These are phyloP conservation scores for Drechmeria coniospora DNA, from an alignment of 2,329 filamentous ascomycete genomes.

Conservation along the genomic window DNA sequence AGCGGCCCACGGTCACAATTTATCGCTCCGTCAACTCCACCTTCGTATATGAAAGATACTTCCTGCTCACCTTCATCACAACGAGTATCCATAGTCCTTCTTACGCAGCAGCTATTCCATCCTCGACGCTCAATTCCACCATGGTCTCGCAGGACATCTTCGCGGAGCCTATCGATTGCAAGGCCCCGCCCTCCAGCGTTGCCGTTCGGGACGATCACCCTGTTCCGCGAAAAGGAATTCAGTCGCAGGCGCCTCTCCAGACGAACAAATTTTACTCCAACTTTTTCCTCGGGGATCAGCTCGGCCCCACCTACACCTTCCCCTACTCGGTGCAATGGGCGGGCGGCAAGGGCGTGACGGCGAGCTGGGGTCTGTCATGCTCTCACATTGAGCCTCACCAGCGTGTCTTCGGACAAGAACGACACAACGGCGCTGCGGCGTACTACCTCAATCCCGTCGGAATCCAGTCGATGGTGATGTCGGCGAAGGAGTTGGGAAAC, in stretches of 20 bases:
- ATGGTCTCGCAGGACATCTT: conserved; percentile 35
- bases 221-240: conserved; percentile 36
- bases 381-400: conserved; percentile 57
- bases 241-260: conserved; percentile 33
- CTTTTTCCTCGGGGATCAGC: conserved; percentile 62
- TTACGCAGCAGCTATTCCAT: too few relatives aligned
- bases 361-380: conserved; percentile 64
- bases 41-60: too few relatives aligned
- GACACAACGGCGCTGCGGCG: conserved; percentile 38
- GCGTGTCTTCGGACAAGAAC: conserved; percentile 47
- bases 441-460: conserved; percentile 75
- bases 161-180: conserved; percentile 34
- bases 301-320: conserved; percentile 54
- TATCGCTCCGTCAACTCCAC: too few relatives aligned
- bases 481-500: conserved; percentile 55
- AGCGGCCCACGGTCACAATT: too few relatives aligned
- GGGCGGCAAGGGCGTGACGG: conserved; percentile 42
- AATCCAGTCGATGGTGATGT: conserved; percentile 67
- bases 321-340: conserved; percentile 59
- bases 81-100: too few relatives aligned
- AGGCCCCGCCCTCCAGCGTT: conserved; percentile 33
- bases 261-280: conserved; percentile 79
- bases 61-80: too few relatives aligned
- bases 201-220: conserved; percentile 38
- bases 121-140: conserved; percentile 2